Base-by-base conservation (phyloP, 805 yeast species). In the Yarrowia sp. region DNA sequence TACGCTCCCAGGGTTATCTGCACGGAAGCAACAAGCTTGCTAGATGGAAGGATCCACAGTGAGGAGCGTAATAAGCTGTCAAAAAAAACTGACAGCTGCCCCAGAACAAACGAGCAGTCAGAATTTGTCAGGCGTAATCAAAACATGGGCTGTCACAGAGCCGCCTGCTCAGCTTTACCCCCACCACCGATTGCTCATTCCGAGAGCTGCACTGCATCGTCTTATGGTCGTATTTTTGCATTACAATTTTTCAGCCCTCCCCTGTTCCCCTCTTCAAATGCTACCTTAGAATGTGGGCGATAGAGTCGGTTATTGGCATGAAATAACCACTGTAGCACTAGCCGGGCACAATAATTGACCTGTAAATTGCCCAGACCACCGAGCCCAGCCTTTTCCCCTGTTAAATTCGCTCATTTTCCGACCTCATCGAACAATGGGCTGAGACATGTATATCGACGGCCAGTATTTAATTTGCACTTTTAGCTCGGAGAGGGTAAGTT, bases 21-120 rank as follows among this genome's bases (percentile, higher is more conserved):
- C 55, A 50, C 55, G 55, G 55, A 50, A 50, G 55, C 55, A 50
- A 39, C 55, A 10, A 10, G 20, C 24, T 50, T 50, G 55, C n/a
- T 40, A 34, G 20, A 50, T 50, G 55, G 55, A 50, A 50, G 12
- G 55, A 50, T 50, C 36, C 52, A 47, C 17, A 19, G 46, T 17
- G 30, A 5, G 30, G 30, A 24, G 30, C 15, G 33, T 30, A 24
- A 46, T 46, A 13, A 24, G 3, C 36, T 30, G 38, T 47, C 52
- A 47, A n/a, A 24, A 20, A 2, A 14, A 10, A 9, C 33, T 8
- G 52, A 30, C 17, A 13, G 36, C 36, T 47, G 20, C 12, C 10
- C 38, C 17, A 7, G 30, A 24, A 24, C 24, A 13, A 24, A 3
- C 10, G n/a, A 9, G 10, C 50, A 8, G 50, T 7, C 50, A 46